Base-by-base conservation (phyloP, 1,284 basidiomycete species). In the Ceratorhiza oryzae-sativae region DNA sequence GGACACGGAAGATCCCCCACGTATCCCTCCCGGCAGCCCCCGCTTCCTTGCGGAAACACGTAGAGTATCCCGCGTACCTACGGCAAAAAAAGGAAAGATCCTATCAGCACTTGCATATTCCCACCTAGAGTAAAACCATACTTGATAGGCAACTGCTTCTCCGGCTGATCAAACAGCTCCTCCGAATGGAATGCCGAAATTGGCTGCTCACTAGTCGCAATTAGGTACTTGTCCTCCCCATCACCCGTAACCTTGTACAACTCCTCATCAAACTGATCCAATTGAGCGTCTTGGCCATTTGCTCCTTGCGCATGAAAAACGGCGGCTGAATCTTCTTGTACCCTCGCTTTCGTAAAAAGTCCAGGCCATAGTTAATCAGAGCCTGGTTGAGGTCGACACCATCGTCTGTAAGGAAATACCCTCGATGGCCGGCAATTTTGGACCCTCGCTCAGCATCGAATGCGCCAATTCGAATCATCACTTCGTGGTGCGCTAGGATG, bases 11-110 rank as follows among this genome's bases (percentile, higher is more conserved):
- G 82, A 98, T 98, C 73, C 97, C 97, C 95, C 97, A 98, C 83
- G 97, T 98, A 79, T 99, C 97, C 72, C 95, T 91, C 15, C 97
- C 97, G 53, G 95, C 94, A 3, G 94, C 92, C 58, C 97, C 97
- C 3, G 97, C 97, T 83, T 99, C 97, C 82, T 98, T 99, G 58
- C 97, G 89, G 90, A 99, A 99, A 81, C 97, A 99, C n/a, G 97
- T 99, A 78, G 86, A 87, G 80, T 87, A 88, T 39, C 86, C 86
- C 30, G 86, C 86, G 78, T 86, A 86, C 65, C 82, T 83, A 74
- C 4, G 12, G 30, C n/a, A 18, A 9, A 45, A 10, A 45, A 4
- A 45, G n/a, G 42, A 10, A 45, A 10, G 42, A 18, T 45, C 6
- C 48, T 1, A 30, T 8, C 3, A 55, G 3, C 51, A 6, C 25